phyloP scores from a whole-genome alignment of 768 basidiomycete species.

The Galerina marginata region DNA sequence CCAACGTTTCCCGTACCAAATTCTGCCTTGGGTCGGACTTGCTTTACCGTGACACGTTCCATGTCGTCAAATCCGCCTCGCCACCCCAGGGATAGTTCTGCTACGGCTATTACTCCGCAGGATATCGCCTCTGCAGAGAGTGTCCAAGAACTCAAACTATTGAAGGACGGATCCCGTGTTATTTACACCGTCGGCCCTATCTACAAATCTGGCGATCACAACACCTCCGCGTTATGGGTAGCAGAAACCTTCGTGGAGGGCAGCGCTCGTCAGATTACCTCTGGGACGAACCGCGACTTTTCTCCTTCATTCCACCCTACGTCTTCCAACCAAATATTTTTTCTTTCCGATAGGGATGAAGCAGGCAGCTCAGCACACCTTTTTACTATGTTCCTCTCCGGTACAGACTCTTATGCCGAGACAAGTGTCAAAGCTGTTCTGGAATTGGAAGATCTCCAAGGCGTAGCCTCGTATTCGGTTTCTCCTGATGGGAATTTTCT shows the following conservation, averaged over 20 bases:
- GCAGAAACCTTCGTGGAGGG: conserved; percentile 12
- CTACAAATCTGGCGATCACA: conserved; percentile 15
- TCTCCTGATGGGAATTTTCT: conserved; percentile 13
- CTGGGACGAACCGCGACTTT: conserved; percentile 4
- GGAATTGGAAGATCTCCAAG: conserved; percentile 8
- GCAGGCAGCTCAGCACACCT: conserved; percentile 8
- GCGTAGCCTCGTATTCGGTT: conserved; percentile 7
- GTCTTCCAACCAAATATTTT: conserved; percentile 6
- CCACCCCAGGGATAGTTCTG: no score
- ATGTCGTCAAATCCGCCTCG: no score
- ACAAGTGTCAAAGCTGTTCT: not conserved
- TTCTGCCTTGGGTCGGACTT: no score
- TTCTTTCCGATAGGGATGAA: conserved; percentile 13
- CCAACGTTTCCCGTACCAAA: no score
- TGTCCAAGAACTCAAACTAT: conserved; percentile 14
- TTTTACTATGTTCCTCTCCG: not conserved
- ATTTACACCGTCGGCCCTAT: conserved; percentile 10
- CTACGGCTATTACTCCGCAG: conserved; percentile 10
- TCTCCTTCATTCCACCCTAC: conserved; percentile 13
- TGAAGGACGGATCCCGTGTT: conserved; percentile 12
- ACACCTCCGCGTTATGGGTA: conserved; percentile 13
- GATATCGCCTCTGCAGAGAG: conserved; percentile 12
- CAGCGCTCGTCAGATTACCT: conserved; percentile 14
- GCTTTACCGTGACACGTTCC: no score
- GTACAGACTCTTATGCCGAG: not conserved